Percentiles rank a stretch among this genome's conserved stretches.
Conservation (phyloP, 768 basidiomycete species). For the Boletus vinaceobasis region DNA sequence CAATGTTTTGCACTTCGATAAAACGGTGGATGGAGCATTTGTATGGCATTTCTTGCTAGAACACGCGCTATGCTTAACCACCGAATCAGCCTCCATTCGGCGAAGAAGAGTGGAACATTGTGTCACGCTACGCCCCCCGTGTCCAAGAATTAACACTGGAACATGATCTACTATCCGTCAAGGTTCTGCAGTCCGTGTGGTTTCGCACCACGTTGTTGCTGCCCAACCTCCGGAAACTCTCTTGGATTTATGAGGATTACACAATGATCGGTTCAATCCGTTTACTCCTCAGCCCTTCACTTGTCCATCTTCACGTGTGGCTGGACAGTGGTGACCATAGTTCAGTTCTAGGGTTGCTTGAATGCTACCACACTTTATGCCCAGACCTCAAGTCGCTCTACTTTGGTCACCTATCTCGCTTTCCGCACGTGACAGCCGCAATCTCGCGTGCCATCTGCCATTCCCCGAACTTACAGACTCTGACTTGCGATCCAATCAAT, state of each 20-base stretch:
- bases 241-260: neutral
- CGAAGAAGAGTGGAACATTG: conserved; percentile 1
- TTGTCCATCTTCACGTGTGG: neutral
- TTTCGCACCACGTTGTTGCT: conserved; percentile 2
- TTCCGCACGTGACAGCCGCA: neutral
- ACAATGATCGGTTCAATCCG: neutral
- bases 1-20: too few species aligned
- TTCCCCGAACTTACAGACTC: neutral
- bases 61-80: neutral
- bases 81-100: neutral
- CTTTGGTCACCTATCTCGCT: neutral
- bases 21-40: neutral
- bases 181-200: conserved; percentile 2
- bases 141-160: conserved; percentile 2
- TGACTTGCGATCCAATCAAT: neutral
- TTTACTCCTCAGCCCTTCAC: conserved; percentile 10
- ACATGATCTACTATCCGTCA: neutral
- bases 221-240: conserved; percentile 6
- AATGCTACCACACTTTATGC: neutral
- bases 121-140: conserved; percentile 7
- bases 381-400: conserved; percentile 4
- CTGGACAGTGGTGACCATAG: neutral
- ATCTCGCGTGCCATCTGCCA: neutral
- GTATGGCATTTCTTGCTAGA: neutral
- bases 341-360: conserved; percentile 1